Base-by-base conservation (phyloP, 192 early-diverging fungal genomes). In the Backusella luteola region DNA sequence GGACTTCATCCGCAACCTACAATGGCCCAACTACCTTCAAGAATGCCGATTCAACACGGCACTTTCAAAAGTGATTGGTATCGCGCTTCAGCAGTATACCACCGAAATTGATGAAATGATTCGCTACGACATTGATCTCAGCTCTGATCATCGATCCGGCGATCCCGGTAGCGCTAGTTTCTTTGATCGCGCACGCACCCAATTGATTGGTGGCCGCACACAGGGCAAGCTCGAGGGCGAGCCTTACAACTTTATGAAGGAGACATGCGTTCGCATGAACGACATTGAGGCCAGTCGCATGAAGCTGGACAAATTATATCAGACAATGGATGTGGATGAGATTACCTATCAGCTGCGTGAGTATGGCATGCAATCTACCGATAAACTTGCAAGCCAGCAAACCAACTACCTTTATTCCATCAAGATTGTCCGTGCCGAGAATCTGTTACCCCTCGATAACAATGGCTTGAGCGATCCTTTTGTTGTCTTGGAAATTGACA, bases 401-500 rank as follows among this genome's bases (percentile, higher is more conserved):
- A 76, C 23, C 15, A 77, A 72, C 67, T 90, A 88, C 56, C 77
- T 93, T 46, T 85, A 91, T 56, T 91, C 91, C 12, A 88, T 95
- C 77, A 87, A 91, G 32, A 87, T 95, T 42, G 87, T 93, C 6
- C 86, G 81, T 32, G 91, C 91, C 0, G 91, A 93, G 69, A 86
- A 90, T 46, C 67, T 95, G 19, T 77, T 84, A 49, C 86, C 89
- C 0, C 77, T 91, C 56, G 89, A 89, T 82, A 87, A 86, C 38
- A 90, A 88, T 66, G 88, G 89, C 9, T 80, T 83, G 1, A 84
- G 84, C 21, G 86, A 89, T 66, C 92, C 93, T 0, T 95, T 90
- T 76, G 89, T 93, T 76, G 84, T 90, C 17, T 77, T 95, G 34
- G 85, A 90, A 56, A 77, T 90, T 63, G 73, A 80, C 63, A 46